A percentile compares a stretch with the other conserved stretches of the same genome.
Evolutionary conservation across 768 basidiomycete species (phyloP).

Genomic region (Boletus pseudopeckii): DNA sequence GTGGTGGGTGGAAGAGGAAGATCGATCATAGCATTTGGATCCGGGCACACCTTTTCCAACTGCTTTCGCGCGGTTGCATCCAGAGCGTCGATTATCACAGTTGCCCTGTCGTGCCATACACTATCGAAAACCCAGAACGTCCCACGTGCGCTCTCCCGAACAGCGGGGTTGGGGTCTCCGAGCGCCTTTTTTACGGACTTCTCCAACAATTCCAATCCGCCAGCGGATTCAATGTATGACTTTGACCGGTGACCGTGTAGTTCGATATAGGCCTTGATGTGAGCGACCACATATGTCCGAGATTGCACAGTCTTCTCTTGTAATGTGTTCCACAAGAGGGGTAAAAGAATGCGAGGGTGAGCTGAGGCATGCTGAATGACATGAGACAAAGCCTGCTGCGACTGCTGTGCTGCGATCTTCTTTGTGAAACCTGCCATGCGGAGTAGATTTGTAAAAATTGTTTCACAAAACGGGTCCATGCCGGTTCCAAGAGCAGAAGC

Average conservation of each 20-base stretch:
- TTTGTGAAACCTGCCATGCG: constrained; percentile 91
- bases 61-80: constrained; percentile 73
- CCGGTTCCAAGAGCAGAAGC: constrained; percentile 57
- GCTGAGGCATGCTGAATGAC: constrained; percentile 69
- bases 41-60: constrained; percentile 81
- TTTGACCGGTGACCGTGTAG: constrained; percentile 65
- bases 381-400: constrained; percentile 67
- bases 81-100: constrained; percentile 57
- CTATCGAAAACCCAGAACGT: constrained; percentile 79
- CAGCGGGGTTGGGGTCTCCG: constrained; percentile 74
- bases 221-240: constrained; percentile 62
- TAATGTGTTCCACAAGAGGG: constrained; percentile 62
- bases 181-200: constrained; percentile 70
- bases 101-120: constrained; percentile 73
- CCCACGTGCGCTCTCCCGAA: constrained; percentile 66
- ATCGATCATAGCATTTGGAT: constrained; percentile 40
- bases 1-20: constrained; percentile 50
- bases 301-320: constrained; percentile 82
- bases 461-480: constrained; percentile 80
- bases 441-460: constrained; percentile 69
- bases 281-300: constrained; percentile 60
- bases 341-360: constrained; percentile 65
- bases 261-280: constrained; percentile 74
- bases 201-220: constrained; percentile 69
- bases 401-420: constrained; percentile 83